Conservation (phyloP, 164 flowering plant species). For the Protea cynaroides region DNA sequence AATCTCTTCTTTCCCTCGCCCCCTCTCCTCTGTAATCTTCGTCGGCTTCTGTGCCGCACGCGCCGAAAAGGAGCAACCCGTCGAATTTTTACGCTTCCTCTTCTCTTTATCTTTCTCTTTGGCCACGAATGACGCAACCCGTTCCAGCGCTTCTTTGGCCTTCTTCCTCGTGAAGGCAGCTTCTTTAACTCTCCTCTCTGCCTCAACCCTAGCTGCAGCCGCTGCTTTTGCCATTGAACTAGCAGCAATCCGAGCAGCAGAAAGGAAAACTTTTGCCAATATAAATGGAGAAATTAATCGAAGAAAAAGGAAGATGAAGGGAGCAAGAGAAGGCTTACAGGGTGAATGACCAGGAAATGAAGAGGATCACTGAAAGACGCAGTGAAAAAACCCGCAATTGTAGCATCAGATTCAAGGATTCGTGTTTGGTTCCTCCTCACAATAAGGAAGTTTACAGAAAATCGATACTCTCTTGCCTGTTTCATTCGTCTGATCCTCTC, state of each 20-base stretch:
- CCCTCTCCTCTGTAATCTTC: no score
- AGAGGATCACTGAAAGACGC: background rate
- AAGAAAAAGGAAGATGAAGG: constrained; percentile 5
- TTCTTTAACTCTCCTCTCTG: constrained; percentile 54
- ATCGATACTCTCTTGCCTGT: no score
- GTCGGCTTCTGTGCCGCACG: no score
- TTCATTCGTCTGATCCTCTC: no score
- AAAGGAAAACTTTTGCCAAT: constrained; percentile 34
- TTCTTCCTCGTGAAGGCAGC: constrained; percentile 51
- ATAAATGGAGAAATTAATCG: constrained; percentile 37
- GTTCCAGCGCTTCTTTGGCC: constrained; percentile 56
- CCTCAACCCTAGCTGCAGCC: constrained; percentile 31
- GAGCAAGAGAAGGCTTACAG: background rate
- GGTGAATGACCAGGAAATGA: background rate
- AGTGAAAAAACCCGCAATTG: background rate
- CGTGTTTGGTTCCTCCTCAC: constrained; percentile 4
- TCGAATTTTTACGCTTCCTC: constrained; percentile 7
- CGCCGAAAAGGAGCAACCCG: background rate
- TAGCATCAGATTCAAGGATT: constrained; percentile 3
- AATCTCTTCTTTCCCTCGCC: no score
- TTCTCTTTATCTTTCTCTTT: constrained; percentile 17
- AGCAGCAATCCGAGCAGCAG: constrained; percentile 55
- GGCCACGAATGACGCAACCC: constrained; percentile 14
- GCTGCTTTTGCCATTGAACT: constrained; percentile 47
- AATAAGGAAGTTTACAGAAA: constrained; percentile 10